These are phyloP conservation scores for Perilla frutescens DNA, from an alignment of 257 asterid species.

Conservation along the genomic window DNA sequence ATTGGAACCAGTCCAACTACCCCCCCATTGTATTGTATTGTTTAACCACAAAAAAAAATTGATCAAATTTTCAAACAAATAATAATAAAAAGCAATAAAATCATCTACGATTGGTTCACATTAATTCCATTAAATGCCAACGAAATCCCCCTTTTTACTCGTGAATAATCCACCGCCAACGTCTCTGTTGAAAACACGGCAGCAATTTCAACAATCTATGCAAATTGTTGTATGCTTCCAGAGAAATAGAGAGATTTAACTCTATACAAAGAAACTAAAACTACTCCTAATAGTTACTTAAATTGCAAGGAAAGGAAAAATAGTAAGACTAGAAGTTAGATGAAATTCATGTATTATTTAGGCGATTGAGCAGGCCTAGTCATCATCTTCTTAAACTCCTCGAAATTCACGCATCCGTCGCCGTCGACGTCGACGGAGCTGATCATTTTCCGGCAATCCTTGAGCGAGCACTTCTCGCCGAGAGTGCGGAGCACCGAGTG, in stretches of 20 bases:
- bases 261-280: slow-evolving; percentile 30
- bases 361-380: slow-evolving; percentile 36
- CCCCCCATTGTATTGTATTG: background rate
- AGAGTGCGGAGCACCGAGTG: slow-evolving; percentile 63
- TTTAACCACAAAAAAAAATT: slow-evolving; percentile 8
- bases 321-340: slow-evolving; percentile 22
- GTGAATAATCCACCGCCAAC: slow-evolving; percentile 26
- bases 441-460: slow-evolving; percentile 82
- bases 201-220: slow-evolving; percentile 6
- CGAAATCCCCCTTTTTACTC: slow-evolving; percentile 13
- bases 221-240: background rate
- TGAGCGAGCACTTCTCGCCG: slow-evolving; percentile 77
- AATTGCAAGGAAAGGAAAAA: background rate
- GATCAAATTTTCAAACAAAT: background rate
- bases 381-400: slow-evolving; percentile 93
- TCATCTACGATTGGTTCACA: slow-evolving; percentile 27
- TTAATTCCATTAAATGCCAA: slow-evolving; percentile 25
- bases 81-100: slow-evolving; percentile 29
- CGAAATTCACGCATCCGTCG: slow-evolving; percentile 86
- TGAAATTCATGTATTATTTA: background rate
- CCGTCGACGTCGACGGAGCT: slow-evolving; percentile 83
- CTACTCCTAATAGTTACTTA: slow-evolving; percentile 33
- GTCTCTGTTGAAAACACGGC: slow-evolving; percentile 8
- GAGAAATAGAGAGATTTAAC: slow-evolving; percentile 8
- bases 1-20: background rate